A percentile compares a stretch with the other conserved stretches of the same genome.
These are phyloP conservation scores for Escallonia rubra DNA, from an alignment of 129 eudicot genomes.

Conservation along the genomic window DNA sequence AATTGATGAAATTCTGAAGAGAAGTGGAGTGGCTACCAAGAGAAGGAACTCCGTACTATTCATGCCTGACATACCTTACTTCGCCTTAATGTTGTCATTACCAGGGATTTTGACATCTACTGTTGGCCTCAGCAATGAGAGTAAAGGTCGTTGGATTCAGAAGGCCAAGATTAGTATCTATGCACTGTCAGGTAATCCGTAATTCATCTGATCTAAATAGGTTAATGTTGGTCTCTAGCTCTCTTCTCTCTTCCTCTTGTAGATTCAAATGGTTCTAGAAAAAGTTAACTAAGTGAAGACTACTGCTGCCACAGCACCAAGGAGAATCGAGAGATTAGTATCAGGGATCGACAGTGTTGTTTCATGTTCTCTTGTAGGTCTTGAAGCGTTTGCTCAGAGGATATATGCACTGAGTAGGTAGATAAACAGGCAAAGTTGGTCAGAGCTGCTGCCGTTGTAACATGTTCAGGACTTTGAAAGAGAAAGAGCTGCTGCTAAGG, in stretches of 20 bases:
- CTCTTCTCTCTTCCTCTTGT: background rate
- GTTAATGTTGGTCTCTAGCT: background rate
- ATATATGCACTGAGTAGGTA: background rate
- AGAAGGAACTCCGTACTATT: conserved; percentile 1
- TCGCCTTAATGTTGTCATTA: background rate
- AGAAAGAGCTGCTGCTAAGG: too few species aligned
- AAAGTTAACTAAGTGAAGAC: conserved; percentile 6
- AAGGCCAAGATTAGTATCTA: conserved; percentile 17
- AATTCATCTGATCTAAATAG: too few species aligned
- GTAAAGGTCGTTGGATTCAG: conserved; percentile 11
- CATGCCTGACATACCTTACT: background rate
- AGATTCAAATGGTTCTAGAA: conserved; percentile 24
- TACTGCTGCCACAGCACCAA: background rate
- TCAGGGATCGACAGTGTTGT: background rate
- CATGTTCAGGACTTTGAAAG: background rate
- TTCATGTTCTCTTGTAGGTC: too few species aligned
- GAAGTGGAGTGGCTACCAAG: conserved; percentile 20
- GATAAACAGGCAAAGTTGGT: background rate
- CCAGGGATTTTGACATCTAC: conserved; percentile 17
- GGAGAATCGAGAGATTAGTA: background rate
- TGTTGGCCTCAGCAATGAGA: conserved; percentile 19
- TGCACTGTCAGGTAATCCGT: background rate
- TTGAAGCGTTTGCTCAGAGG: too few species aligned
- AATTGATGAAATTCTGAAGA: conserved; percentile 25
- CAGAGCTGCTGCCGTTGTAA: background rate